Evolutionary conservation across 169 alveolate genomes (phyloP).

Genomic region (Blepharisma undulans): DNA sequence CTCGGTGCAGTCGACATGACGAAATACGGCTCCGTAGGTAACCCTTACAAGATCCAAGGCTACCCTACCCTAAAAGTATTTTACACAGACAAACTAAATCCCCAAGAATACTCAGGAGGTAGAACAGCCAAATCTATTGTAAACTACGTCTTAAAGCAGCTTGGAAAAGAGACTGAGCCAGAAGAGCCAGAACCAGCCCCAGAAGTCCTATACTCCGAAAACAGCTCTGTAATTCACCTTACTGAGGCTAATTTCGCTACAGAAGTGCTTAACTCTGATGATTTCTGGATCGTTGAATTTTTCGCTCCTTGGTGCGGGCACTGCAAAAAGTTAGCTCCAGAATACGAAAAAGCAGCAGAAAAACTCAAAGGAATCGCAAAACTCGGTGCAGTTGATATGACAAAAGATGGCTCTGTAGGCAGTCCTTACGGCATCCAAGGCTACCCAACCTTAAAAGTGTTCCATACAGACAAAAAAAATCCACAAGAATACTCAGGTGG

Average conservation of each 20-base stretch:
- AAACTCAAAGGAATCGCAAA: conserved; percentile 47
- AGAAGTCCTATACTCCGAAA: conserved; percentile 40
- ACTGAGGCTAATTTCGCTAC: conserved; percentile 67
- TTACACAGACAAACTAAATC: conserved; percentile 82
- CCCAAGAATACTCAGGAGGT: conserved; percentile 83
- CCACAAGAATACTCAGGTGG: conserved; percentile 85
- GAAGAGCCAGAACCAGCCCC: background rate
- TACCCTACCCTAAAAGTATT: conserved; percentile 95
- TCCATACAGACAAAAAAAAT: conserved; percentile 81
- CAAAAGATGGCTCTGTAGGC: conserved; percentile 38
- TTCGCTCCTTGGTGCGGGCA: conserved; percentile 61
- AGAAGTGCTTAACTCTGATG: conserved; percentile 67
- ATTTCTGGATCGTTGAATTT: conserved; percentile 58
- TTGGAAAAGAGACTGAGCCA: background rate
- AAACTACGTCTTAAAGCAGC: conserved; percentile 75
- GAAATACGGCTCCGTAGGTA: conserved; percentile 38
- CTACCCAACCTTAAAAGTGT: conserved; percentile 94
- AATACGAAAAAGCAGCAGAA: background rate
- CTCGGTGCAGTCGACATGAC: conserved; percentile 65
- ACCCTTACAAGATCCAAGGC: conserved; percentile 86
- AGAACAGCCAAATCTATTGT: conserved; percentile 86
- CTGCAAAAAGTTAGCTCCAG: conserved; percentile 30
- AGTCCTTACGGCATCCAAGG: conserved; percentile 83
- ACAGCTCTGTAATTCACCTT: conserved; percentile 71
- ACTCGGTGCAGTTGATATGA: conserved; percentile 61